These are phyloP conservation scores for Smittium culicis DNA, from an alignment of 371 early-diverging fungal species.

Conservation along the genomic window DNA sequence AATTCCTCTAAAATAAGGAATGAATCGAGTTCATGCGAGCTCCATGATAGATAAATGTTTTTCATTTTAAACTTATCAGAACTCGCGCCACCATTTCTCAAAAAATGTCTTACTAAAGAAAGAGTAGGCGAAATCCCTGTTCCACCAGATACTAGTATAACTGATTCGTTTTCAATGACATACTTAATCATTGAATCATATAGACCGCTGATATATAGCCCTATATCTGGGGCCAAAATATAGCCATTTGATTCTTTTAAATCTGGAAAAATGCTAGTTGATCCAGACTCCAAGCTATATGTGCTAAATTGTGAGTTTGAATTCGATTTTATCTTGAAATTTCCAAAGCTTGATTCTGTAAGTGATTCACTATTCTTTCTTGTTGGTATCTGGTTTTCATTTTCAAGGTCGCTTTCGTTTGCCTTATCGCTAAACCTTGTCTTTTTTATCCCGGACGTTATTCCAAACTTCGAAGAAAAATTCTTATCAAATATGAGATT, in stretches of 20 bases:
- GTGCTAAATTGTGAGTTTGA: too few species aligned
- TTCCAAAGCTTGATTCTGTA: neutral
- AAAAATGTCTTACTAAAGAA: slow-evolving; percentile 3
- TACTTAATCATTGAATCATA: slow-evolving; percentile 1
- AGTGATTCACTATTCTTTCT: neutral
- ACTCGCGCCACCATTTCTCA: neutral
- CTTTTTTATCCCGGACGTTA: neutral
- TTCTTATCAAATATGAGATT: neutral
- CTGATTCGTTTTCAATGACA: slow-evolving; percentile 9
- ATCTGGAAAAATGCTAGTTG: neutral
- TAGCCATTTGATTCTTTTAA: neutral
- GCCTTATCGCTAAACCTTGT: neutral
- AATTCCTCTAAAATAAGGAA: slow-evolving; percentile 1
- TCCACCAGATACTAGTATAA: slow-evolving; percentile 3
- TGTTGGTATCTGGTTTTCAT: neutral
- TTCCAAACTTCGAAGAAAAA: neutral
- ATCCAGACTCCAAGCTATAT: neutral
- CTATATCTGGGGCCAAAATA: neutral
- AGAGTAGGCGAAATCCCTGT: neutral
- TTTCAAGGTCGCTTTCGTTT: neutral
- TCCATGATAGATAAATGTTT: slow-evolving; percentile 8
- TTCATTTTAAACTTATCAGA: neutral
- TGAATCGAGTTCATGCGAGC: neutral
- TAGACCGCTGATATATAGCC: neutral
- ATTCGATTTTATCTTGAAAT: too few species aligned